Conservation (phyloP, 805 yeast genomes). For the Groenewaldozyma tartarivorans region DNA sequence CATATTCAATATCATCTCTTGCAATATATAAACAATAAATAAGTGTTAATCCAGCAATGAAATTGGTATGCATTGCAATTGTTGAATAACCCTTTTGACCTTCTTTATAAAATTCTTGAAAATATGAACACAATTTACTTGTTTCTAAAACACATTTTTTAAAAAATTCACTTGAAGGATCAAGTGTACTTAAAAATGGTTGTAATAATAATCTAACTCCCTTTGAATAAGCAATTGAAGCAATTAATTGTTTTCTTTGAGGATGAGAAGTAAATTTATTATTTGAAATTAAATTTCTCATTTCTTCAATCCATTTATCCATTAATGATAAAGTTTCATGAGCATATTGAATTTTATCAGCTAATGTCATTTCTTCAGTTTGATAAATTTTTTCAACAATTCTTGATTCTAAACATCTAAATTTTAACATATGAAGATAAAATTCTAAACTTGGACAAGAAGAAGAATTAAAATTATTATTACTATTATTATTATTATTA, state of each 20-base stretch:
- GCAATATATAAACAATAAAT: conserved; percentile 60
- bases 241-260: conserved; percentile 48
- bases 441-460: conserved; percentile 30
- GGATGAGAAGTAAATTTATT: too few relatives aligned
- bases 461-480: neutral
- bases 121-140: conserved; percentile 57
- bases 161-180: conserved; percentile 51
- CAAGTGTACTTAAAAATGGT: conserved; percentile 52
- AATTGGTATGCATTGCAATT: conserved; percentile 56
- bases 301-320: conserved; percentile 54
- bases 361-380: conserved; percentile 21
- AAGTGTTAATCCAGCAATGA: conserved; percentile 60
- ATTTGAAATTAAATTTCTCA: conserved; percentile 27
- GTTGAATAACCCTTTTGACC: conserved; percentile 57
- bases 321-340: conserved; percentile 43
- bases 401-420: conserved; percentile 50
- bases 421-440: conserved; percentile 46
- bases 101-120: conserved; percentile 53
- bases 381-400: conserved; percentile 44
- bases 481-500: neutral
- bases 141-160: conserved; percentile 65
- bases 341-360: conserved; percentile 40
- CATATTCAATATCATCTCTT: conserved; percentile 34
- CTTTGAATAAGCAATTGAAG: conserved; percentile 49
- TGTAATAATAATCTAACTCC: conserved; percentile 52